Base-by-base conservation (phyloP, 352 stramenopile species). In the Globisporangium nodosum region DNA sequence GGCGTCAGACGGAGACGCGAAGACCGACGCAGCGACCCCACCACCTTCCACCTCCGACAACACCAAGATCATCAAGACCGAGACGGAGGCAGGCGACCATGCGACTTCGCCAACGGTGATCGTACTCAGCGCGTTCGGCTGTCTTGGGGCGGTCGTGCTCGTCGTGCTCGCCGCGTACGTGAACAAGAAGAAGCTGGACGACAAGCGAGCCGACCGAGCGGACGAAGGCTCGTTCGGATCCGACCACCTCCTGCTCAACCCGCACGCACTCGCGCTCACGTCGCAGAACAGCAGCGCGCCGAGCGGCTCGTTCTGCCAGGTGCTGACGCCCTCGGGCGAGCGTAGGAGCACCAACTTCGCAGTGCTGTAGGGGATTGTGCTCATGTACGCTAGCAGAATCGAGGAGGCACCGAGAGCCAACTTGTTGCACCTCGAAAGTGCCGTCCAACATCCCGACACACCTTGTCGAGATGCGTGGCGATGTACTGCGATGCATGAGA, bases 41-140 rank as follows among this genome's bases (percentile, higher is more conserved):
- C n/a, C 65, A 18, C 42, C 35, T 45, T 18, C 27, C 52, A n/a
- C n/a, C n/a, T 35, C 59, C 65, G 8, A 39, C 54, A 45, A 51
- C 50, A 46, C 21, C 49, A 15, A 67, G 49, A 13, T 49, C 39
- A 45, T 62, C 37, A 68, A 64, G 18, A 56, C 49, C 3, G 49
- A 62, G 18, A 35, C 49, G 5, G 58, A 55, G 27, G 49, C 40
- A 35, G 39, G 24, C 6, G 20, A 5, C 39, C 39, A 59, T 42
- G 31, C 49, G 42, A 77, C 70, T 5, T 73, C 60, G 18, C 66
- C 70, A 7, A 63, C 62, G 20, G 48, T 78, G 20, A 39, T 78
- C 13, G 53, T 63, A 5, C 64, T 78, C 18, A 58, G 61, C 3
- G 58, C 60, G 21, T 42, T 73, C 20, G 70, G 63, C 0, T 61